phyloP scores from a whole-genome alignment of 176 grass and related monocot species.

The Neostapfia colusana region DNA sequence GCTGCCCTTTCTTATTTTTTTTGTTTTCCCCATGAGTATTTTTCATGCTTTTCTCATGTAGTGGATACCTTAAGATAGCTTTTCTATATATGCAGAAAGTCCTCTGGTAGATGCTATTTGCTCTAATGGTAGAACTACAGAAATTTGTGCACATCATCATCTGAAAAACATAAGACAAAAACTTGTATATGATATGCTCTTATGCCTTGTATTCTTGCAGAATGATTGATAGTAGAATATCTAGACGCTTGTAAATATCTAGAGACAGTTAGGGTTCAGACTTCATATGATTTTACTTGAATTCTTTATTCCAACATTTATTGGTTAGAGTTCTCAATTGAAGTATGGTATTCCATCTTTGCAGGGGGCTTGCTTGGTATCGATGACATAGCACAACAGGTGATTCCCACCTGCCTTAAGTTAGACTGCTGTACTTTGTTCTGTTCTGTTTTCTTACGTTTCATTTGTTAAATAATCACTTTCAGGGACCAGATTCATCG shows the following conservation, averaged over 20 bases:
- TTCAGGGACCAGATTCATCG: conserved; percentile 66
- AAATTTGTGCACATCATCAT: neutral
- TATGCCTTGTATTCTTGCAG: neutral
- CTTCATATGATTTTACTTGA: conserved; percentile 21
- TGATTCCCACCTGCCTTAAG: conserved; percentile 38
- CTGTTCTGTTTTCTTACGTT: conserved; percentile 29
- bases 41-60: neutral
- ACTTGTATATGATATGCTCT: neutral
- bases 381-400: conserved; percentile 55
- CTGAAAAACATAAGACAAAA: neutral
- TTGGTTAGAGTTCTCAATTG: conserved; percentile 14
- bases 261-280: neutral
- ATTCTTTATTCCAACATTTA: conserved; percentile 8
- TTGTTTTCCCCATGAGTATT: neutral
- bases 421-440: conserved; percentile 33
- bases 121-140: neutral
- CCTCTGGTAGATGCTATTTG: conserved; percentile 20
- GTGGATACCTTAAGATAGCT: neutral
- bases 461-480: conserved; percentile 31
- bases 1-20: too few species aligned
- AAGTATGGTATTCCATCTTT: conserved; percentile 30
- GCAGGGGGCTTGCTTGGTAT: conserved; percentile 67
- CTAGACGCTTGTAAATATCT: neutral
- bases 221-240: neutral
- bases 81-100: neutral